Conservation (phyloP, 148 eudicot species). For the Cornus kousa region DNA sequence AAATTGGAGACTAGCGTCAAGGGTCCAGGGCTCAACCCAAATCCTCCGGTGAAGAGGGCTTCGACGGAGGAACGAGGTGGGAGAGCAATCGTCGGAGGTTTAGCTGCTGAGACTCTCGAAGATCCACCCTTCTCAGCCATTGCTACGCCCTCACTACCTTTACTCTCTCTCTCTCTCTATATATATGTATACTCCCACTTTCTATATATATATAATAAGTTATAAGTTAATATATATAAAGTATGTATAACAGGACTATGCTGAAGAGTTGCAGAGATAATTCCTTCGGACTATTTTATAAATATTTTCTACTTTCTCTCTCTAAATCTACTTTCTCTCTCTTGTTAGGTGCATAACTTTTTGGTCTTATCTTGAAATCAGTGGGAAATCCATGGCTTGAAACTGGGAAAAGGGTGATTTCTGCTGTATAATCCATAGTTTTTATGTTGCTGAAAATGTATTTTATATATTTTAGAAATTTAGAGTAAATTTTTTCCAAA, state of each 20-base stretch:
- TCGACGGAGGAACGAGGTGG: conserved; percentile 47
- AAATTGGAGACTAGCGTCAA: conserved; percentile 58
- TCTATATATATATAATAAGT: not conserved
- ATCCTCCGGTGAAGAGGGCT: conserved; percentile 29
- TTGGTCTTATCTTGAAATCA: not conserved
- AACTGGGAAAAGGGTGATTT: not conserved
- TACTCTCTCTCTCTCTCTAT: not conserved
- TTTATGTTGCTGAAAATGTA: too few species aligned
- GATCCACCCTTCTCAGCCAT: conserved; percentile 28
- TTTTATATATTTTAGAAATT: too few species aligned
- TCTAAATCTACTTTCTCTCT: not conserved
- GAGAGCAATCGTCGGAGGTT: conserved; percentile 36
- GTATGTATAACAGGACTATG: not conserved
- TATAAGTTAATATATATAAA: too few species aligned
- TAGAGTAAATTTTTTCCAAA: too few species aligned
- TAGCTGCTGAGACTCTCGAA: conserved; percentile 16
- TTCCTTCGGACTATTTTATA: too few species aligned
- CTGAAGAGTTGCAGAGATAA: too few species aligned
- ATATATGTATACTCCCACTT: not conserved
- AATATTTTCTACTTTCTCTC: not conserved
- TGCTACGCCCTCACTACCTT: not conserved
- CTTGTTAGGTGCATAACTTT: not conserved
- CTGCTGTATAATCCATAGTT: too few species aligned
- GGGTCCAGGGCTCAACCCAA: conserved; percentile 51
- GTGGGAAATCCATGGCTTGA: not conserved